A percentile compares a stretch with the other conserved stretches of the same genome.
These are phyloP conservation scores for Arthroderma sp. DNA, from an alignment of 2,329 filamentous ascomycete species.

Conservation along the genomic window DNA sequence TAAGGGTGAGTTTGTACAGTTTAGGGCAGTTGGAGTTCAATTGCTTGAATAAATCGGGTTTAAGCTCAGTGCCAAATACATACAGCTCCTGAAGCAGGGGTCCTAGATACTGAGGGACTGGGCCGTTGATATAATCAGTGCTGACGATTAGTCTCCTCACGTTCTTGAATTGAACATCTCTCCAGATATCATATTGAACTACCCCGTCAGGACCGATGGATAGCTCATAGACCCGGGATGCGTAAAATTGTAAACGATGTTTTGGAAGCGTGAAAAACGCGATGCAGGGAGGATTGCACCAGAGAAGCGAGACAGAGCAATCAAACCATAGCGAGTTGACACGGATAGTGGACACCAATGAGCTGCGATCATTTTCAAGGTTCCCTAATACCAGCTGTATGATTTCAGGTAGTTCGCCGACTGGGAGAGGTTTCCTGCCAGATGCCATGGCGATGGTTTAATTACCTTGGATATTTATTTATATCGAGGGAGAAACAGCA, in stretches of 20 bases:
- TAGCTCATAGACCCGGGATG: slow-evolving; percentile 2
- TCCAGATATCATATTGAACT: too few species aligned
- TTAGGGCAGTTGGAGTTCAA: background rate
- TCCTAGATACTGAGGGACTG: background rate
- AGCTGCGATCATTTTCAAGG: background rate
- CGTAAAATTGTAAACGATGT: background rate
- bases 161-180: too few species aligned
- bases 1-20: background rate
- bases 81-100: background rate
- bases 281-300: background rate
- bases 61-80: background rate
- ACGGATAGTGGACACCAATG: background rate
- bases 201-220: background rate
- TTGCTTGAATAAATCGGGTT: background rate
- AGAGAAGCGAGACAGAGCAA: background rate
- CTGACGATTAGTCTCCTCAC: background rate
- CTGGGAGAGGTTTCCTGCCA: background rate
- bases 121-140: background rate
- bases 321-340: slow-evolving; percentile 3
- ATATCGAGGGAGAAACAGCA: too few species aligned
- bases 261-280: background rate
- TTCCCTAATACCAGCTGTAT: background rate
- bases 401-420: slow-evolving; percentile 1
- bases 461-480: too few species aligned
- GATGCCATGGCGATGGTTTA: too few species aligned